These are phyloP conservation scores for Populus ilicifolia DNA, from an alignment of 345 rosid species.

Conservation along the genomic window DNA sequence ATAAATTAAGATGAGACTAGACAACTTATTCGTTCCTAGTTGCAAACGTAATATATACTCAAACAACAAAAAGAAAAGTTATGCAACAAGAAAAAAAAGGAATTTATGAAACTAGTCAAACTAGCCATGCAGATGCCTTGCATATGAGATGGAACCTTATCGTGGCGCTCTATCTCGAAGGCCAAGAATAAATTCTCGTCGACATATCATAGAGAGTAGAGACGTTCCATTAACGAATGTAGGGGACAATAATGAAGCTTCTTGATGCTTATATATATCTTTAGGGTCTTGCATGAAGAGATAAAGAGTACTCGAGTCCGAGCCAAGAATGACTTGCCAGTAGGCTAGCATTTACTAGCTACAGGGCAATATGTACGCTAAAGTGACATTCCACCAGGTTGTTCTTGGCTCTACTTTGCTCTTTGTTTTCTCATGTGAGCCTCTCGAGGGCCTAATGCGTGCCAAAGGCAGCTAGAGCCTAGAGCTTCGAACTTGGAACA, in stretches of 20 bases:
- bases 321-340: background rate
- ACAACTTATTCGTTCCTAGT: background rate
- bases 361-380: background rate
- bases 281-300: background rate
- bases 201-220: background rate
- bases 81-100: too few relatives aligned
- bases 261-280: background rate
- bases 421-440: constrained; percentile 7
- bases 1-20: too few relatives aligned
- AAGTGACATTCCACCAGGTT: background rate
- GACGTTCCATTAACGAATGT: background rate
- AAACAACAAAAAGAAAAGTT: too few relatives aligned
- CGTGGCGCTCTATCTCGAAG: background rate
- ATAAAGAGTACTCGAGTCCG: background rate
- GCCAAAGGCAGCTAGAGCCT: background rate
- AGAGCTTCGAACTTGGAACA: background rate
- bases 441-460: background rate
- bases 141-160: background rate
- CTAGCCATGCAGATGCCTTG: background rate
- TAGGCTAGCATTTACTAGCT: background rate
- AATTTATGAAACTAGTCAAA: background rate
- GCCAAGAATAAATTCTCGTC: background rate
- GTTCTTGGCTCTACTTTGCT: constrained; percentile 3
- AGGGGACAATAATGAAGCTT: background rate
- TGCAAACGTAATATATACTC: background rate